phyloP scores from a whole-genome alignment of 148 eudicot genomes.

The Cornus suecica region DNA sequence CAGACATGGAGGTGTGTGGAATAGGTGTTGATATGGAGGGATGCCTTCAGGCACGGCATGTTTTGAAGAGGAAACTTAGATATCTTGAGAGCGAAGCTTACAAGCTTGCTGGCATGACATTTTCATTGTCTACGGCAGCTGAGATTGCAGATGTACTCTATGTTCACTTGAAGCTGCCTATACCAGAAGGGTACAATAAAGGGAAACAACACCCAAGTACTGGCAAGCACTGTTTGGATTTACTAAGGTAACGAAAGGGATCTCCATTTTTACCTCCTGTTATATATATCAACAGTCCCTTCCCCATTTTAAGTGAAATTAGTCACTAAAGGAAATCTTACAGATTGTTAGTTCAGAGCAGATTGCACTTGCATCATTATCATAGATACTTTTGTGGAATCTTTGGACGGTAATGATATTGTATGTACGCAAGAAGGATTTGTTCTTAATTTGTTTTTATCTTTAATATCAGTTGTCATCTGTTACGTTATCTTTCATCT shows the following conservation, averaged over 20 bases:
- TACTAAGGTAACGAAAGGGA: conserved; percentile 54
- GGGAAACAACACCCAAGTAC: conserved; percentile 92
- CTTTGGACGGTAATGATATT: background rate
- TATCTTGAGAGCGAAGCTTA: conserved; percentile 88
- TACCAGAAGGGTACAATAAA: conserved; percentile 68
- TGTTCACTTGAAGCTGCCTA: conserved; percentile 79
- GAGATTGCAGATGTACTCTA: conserved; percentile 94
- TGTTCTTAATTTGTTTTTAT: too few species aligned
- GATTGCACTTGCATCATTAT: background rate
- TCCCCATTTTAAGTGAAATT: conserved; percentile 7
- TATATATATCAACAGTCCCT: conserved; percentile 3
- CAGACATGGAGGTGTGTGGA: conserved; percentile 92
- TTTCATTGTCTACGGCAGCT: conserved; percentile 81
- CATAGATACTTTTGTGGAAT: background rate
- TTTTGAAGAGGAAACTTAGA: conserved; percentile 73
- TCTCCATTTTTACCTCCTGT: background rate
- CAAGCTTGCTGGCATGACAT: conserved; percentile 79
- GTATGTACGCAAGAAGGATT: background rate
- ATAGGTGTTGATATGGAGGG: conserved; percentile 98
- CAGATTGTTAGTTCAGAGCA: background rate
- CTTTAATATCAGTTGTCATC: background rate
- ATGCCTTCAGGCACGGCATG: conserved; percentile 75
- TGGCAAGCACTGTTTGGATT: conserved; percentile 86
- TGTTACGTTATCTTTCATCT: background rate
- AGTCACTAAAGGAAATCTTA: background rate